Evolutionary conservation across 2,329 filamentous ascomycete species (phyloP).

Genomic region (Capronia coronata): DNA sequence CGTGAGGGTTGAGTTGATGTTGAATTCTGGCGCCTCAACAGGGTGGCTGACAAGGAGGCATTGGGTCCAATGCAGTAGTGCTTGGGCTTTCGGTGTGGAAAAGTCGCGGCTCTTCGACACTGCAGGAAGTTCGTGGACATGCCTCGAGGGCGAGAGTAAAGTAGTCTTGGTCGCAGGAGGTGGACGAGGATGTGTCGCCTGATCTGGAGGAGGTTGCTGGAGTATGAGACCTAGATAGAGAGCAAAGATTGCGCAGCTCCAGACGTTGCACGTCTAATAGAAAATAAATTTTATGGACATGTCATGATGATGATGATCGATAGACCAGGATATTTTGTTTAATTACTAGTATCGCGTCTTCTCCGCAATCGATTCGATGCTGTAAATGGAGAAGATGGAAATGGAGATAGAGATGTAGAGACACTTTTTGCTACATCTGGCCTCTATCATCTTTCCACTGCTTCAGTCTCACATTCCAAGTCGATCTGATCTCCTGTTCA

Average conservation of each 20-base stretch:
- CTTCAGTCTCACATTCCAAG: not conserved
- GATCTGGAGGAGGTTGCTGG: not conserved
- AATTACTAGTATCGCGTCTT: not conserved
- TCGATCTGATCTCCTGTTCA: not conserved
- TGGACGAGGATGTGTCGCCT: not conserved
- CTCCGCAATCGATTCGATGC: not conserved
- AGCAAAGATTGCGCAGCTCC: too few relatives aligned
- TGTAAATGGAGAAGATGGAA: not conserved
- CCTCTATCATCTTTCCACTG: not conserved
- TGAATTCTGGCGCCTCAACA: not conserved
- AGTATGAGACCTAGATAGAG: too few relatives aligned
- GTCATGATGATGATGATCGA: not conserved
- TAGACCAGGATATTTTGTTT: too few relatives aligned
- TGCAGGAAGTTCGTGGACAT: not conserved
- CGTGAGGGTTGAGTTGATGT: not conserved
- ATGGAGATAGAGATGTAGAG: slow-evolving; percentile 1
- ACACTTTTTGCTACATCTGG: slow-evolving; percentile 1
- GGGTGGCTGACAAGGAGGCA: not conserved
- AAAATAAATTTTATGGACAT: not conserved
- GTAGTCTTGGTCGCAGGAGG: not conserved
- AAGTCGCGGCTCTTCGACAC: not conserved
- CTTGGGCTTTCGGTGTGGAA: not conserved
- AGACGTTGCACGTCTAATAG: too few relatives aligned
- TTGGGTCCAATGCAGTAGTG: not conserved
- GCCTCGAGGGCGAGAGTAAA: not conserved